These are phyloP conservation scores for Diaporthe citriasiana DNA, from an alignment of 2,329 filamentous ascomycete species.

Conservation along the genomic window DNA sequence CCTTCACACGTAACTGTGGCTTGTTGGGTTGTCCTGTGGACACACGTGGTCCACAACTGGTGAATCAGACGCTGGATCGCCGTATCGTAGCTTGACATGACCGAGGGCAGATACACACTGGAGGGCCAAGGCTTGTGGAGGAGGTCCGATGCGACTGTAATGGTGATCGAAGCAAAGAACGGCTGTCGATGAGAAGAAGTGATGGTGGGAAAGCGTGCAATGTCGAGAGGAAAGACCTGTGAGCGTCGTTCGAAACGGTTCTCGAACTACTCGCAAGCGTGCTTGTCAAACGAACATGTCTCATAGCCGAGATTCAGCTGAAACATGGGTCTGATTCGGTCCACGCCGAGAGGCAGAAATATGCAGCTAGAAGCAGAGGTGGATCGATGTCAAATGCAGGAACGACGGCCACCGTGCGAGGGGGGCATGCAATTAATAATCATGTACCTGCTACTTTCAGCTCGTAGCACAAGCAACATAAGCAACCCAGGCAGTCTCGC, in stretches of 20 bases:
- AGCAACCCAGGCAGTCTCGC: background rate
- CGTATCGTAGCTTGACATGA: background rate
- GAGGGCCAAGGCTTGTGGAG: background rate
- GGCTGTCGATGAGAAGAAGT: no score
- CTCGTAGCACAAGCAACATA: conserved; percentile 23
- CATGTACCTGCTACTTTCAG: background rate
- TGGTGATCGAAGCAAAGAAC: background rate
- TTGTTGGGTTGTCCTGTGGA: background rate
- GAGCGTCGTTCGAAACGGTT: conserved; percentile 1
- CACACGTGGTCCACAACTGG: background rate
- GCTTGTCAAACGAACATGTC: conserved; percentile 29
- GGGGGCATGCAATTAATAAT: background rate
- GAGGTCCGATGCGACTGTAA: background rate
- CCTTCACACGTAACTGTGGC: background rate
- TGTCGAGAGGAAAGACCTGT: background rate
- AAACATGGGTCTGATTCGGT: conserved; percentile 14
- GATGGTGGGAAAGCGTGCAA: background rate
- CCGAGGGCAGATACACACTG: no score
- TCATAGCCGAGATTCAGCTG: conserved; percentile 10
- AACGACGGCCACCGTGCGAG: background rate
- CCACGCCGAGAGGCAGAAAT: conserved; percentile 20
- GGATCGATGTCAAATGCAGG: conserved; percentile 26
- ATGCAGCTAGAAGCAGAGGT: conserved; percentile 3
- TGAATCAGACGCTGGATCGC: background rate
- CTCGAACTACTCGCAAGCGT: conserved; percentile 25